Conservation (phyloP, 2,329 filamentous ascomycete genomes). For the Basipetospora chlamydospora region DNA sequence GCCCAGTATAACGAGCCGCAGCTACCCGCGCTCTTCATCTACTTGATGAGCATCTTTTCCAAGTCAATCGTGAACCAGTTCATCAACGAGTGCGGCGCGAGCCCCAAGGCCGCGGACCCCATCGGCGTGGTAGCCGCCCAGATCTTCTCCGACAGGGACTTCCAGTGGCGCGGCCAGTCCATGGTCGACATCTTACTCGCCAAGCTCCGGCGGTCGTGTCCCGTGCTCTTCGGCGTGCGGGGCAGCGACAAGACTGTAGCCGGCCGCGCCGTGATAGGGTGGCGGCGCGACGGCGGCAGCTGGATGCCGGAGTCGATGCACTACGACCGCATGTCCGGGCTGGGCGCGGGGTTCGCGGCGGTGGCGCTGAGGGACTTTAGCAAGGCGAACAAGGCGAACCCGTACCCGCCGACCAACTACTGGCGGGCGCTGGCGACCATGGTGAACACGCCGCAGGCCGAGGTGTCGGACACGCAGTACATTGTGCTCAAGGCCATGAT, state of each 20-base stretch:
- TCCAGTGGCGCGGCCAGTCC: constrained; percentile 50
- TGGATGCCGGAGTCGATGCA: constrained; percentile 61
- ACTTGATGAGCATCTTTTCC: constrained; percentile 60
- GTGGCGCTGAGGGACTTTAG: constrained; percentile 73
- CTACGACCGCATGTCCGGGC: constrained; percentile 66
- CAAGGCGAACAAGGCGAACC: constrained; percentile 52
- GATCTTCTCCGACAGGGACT: constrained; percentile 56
- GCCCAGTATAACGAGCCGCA: constrained; percentile 30
- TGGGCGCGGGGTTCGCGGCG: constrained; percentile 73
- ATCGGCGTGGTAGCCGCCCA: constrained; percentile 64
- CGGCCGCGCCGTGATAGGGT: constrained; percentile 57
- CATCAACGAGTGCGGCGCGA: constrained; percentile 49
- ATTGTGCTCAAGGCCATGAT: constrained; percentile 59
- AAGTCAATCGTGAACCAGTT: constrained; percentile 61
- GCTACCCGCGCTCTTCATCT: constrained; percentile 54
- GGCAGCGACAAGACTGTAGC: constrained; percentile 59
- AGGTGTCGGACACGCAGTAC: constrained; percentile 60
- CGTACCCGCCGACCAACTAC: constrained; percentile 65
- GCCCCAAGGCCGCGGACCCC: constrained; percentile 55
- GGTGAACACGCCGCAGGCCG: constrained; percentile 53
- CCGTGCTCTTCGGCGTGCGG: constrained; percentile 70
- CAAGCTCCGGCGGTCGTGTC: constrained; percentile 69
- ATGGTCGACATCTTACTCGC: constrained; percentile 74
- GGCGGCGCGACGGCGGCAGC: constrained; percentile 45
- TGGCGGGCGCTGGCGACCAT: constrained; percentile 69